These are phyloP conservation scores for Stephanocyclus meneghinianus DNA, from an alignment of 352 stramenopile species.

Conservation along the genomic window DNA sequence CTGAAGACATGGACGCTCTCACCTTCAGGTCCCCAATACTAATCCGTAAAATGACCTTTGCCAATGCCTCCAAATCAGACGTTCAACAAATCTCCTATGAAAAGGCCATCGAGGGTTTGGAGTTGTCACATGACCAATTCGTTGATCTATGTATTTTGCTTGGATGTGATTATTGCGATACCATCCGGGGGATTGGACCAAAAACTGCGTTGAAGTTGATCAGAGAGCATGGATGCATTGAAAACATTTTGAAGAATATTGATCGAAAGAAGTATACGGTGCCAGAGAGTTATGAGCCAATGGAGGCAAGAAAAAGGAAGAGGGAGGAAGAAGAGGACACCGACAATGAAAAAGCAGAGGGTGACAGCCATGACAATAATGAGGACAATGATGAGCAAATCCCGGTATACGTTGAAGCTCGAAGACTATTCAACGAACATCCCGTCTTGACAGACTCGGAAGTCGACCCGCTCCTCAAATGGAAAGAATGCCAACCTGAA, in stretches of 20 bases:
- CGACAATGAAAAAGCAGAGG: conserved; percentile 52
- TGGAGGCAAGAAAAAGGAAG: conserved; percentile 27
- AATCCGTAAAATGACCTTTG: conserved; percentile 84
- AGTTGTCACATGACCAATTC: conserved; percentile 93
- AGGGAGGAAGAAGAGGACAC: conserved; percentile 28
- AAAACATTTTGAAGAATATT: conserved; percentile 90
- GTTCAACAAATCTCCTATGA: conserved; percentile 80
- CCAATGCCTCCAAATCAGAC: conserved; percentile 61
- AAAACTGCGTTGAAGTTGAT: conserved; percentile 98
- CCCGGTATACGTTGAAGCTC: conserved; percentile 90
- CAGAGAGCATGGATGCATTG: conserved; percentile 93
- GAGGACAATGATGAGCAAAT: conserved; percentile 49
- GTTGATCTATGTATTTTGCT: conserved; percentile 95
- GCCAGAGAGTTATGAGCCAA: conserved; percentile 70
- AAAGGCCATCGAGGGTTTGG: conserved; percentile 90
- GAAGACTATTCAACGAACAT: conserved; percentile 90
- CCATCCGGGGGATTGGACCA: conserved; percentile 94
- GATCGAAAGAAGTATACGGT: conserved; percentile 84
- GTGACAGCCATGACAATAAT: conserved; percentile 41
- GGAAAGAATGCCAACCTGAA: conserved; percentile 88
- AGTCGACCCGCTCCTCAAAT: conserved; percentile 88
- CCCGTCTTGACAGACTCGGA: conserved; percentile 79
- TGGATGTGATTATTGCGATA: conserved; percentile 98
- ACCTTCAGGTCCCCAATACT: conserved; percentile 96
- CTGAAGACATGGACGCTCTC: conserved; percentile 99